Evolutionary conservation across 805 yeast genomes (phyloP).

Genomic region (Blastobotrys muscicola): DNA sequence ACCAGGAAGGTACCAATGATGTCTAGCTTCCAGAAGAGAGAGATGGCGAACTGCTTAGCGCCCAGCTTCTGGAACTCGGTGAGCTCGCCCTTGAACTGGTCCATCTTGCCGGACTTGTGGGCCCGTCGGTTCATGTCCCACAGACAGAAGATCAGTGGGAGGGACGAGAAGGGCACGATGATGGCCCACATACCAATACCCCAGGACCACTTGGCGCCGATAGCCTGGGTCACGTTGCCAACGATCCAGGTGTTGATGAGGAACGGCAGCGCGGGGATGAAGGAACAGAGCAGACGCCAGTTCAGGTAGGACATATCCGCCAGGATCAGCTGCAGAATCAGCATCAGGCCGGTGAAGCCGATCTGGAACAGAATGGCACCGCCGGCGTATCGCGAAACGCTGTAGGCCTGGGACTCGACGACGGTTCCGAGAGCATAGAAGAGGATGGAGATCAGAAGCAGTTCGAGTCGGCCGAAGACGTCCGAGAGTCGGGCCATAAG

Average conservation of each 20-base stretch:
- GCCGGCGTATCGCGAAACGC: slow-evolving; percentile 50
- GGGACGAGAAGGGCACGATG: slow-evolving; percentile 53
- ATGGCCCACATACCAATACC: slow-evolving; percentile 76
- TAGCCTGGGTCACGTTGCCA: slow-evolving; percentile 39
- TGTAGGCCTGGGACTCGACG: slow-evolving; percentile 50
- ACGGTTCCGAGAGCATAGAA: slow-evolving; percentile 57
- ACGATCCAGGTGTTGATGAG: slow-evolving; percentile 73
- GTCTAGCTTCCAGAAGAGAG: slow-evolving; percentile 54
- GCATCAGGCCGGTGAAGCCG: slow-evolving; percentile 57
- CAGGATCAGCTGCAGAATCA: slow-evolving; percentile 46
- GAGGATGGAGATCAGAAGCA: slow-evolving; percentile 39
- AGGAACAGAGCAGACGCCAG: slow-evolving; percentile 60
- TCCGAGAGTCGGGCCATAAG: slow-evolving; percentile 56
- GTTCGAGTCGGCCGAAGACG: slow-evolving; percentile 53
- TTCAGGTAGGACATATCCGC: slow-evolving; percentile 61
- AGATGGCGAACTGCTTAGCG: slow-evolving; percentile 12
- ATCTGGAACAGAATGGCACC: slow-evolving; percentile 48
- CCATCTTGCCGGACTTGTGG: slow-evolving; percentile 43
- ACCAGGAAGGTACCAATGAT: slow-evolving; percentile 50
- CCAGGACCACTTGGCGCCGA: slow-evolving; percentile 49
- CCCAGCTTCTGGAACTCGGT: slow-evolving; percentile 33
- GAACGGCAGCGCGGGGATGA: slow-evolving; percentile 61
- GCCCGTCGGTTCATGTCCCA: slow-evolving; percentile 50
- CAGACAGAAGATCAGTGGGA: slow-evolving; percentile 50
- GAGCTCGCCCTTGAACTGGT: slow-evolving; percentile 32